phyloP scores from a whole-genome alignment of 257 asterid species.

The Euphrasia confusa region DNA sequence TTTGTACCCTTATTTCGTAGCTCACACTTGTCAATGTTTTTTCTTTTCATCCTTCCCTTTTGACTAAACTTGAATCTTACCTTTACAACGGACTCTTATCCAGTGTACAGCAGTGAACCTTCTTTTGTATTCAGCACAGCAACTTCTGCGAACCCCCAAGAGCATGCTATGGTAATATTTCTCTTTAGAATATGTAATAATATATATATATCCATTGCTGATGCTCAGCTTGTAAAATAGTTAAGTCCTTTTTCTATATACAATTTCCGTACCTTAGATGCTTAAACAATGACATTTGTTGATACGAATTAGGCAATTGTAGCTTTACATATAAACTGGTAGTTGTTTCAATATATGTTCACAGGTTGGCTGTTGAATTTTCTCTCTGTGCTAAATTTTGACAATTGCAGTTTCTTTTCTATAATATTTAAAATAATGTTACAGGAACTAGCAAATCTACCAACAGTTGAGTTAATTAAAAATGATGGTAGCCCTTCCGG shows the following conservation, averaged over 20 bases:
- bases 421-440: constrained; percentile 19
- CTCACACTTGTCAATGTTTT: constrained; percentile 9
- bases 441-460: constrained; percentile 76
- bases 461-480: constrained; percentile 62
- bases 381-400: constrained; percentile 16
- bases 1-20: constrained; percentile 27
- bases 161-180: constrained; percentile 77
- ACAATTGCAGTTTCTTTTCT: constrained; percentile 19
- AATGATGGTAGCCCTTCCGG: constrained; percentile 98
- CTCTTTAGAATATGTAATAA: constrained; percentile 24
- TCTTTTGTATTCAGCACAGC: constrained; percentile 92
- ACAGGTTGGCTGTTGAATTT: neutral
- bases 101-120: constrained; percentile 89
- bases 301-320: neutral
- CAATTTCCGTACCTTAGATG: constrained; percentile 6
- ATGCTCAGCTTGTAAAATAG: constrained; percentile 12
- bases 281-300: constrained; percentile 10
- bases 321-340: neutral
- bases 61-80: constrained; percentile 20
- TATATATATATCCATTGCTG: neutral
- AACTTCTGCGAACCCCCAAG: constrained; percentile 89
- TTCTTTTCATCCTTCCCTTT: constrained; percentile 23
- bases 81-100: constrained; percentile 35
- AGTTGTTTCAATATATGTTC: neutral
- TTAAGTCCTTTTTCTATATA: neutral